phyloP scores from a whole-genome alignment of 805 yeast species.

The Cyberlindnera meyerae region DNA sequence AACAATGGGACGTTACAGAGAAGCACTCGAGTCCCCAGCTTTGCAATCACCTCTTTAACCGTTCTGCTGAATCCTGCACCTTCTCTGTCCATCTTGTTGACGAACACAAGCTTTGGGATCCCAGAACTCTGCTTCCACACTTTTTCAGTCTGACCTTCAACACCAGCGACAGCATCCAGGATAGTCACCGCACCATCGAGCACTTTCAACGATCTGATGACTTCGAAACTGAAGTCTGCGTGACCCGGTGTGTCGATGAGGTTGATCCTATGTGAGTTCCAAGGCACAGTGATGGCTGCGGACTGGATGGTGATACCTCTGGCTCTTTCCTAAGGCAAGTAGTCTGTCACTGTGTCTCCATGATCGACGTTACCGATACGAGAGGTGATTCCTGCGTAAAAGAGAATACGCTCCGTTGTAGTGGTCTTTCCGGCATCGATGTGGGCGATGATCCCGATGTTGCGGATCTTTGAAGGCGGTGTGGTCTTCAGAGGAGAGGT shows the following conservation, averaged over 20 bases:
- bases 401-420: constrained; percentile 94
- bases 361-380: constrained; percentile 91
- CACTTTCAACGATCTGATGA: constrained; percentile 80
- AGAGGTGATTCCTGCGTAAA: constrained; percentile 73
- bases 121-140: constrained; percentile 87
- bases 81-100: constrained; percentile 93
- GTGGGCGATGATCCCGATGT: constrained; percentile 97
- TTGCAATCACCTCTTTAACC: constrained; percentile 74
- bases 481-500: neutral
- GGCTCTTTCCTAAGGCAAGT: constrained; percentile 79
- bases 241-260: constrained; percentile 97
- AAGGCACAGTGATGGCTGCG: constrained; percentile 89
- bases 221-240: constrained; percentile 96
- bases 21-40: constrained; percentile 68
- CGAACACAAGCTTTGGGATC: constrained; percentile 74
- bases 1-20: constrained; percentile 78
- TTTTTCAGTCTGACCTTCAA: constrained; percentile 95
- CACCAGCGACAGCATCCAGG: constrained; percentile 95
- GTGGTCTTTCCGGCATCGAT: constrained; percentile 99
- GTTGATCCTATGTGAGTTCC: constrained; percentile 76
- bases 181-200: constrained; percentile 93
- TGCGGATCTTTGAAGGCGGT: constrained; percentile 45
- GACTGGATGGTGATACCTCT: constrained; percentile 95
- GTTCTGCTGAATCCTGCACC: constrained; percentile 95
- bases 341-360: constrained; percentile 96